Base-by-base conservation (phyloP, 768 basidiomycete genomes). In the Lyophyllum atratum region DNA sequence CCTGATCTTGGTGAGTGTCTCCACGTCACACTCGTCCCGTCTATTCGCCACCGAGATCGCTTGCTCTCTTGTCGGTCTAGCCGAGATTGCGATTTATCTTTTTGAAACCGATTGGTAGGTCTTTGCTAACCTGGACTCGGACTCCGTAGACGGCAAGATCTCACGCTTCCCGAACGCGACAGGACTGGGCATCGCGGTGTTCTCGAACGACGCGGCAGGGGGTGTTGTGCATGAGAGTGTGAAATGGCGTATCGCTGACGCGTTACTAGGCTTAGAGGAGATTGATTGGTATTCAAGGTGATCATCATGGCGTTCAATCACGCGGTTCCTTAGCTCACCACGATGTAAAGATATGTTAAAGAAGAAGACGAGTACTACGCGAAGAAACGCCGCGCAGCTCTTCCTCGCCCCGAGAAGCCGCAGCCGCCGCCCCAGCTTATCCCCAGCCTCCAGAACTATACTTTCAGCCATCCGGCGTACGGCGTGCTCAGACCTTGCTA, bases 141-240 rank as follows among this genome's bases (percentile, higher is more conserved):
- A 33, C 34, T 19, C 10, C 14, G n/a, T 34, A 54, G 40, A 24
- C 21, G 55, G 54, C 2, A 52, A 52, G 24, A 26, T 60, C 4
- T 26, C 52, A 2, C 49, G 34, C 9, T 74, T 76, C 51, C 74
- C 77, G 0, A 59, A 73, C 42, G 72, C 75, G 22, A 72, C 56
- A 1, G 59, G 74, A 33, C 64, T 80, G 9, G 79, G 68, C 1
- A 67, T 80, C 25, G 65, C 76, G 10, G 63, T 72, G 1, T 66
- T 80, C 2, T 74, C 74, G 4, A 79, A 80, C 52, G 77, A 80
- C 51, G 76, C 64, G 0, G 66, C 67, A 21, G 78, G 76, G 10
- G 60, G 59, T 9, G 64, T 58, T 28, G 56, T 79, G 28, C 59
- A 72, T 19, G 73, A 77, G 56, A 59, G 71, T 29, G 72, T 75